Evolutionary conservation across 257 asterid species (phyloP).

Genomic region (Coffea canephora): DNA sequence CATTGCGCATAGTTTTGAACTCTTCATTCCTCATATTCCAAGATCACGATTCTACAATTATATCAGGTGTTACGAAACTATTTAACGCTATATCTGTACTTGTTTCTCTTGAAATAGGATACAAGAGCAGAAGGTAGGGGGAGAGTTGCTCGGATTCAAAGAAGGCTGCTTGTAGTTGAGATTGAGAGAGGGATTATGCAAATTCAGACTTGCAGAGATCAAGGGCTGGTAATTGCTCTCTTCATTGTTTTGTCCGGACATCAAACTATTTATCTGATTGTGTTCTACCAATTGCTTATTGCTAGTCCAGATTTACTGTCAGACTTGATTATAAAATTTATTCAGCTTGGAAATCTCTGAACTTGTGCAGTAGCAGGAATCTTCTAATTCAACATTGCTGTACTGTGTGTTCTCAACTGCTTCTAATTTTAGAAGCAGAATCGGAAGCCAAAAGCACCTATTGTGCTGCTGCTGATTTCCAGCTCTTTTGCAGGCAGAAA

Average conservation of each 20-base stretch:
- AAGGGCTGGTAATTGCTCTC: slow-evolving; percentile 56
- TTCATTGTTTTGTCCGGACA: not conserved
- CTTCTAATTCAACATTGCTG: not conserved
- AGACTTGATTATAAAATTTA: not conserved
- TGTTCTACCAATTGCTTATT: not conserved
- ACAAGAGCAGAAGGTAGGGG: slow-evolving; percentile 97
- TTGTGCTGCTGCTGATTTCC: too few species aligned
- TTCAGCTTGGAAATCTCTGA: not conserved
- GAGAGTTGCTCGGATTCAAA: slow-evolving; percentile 87
- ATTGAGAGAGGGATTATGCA: slow-evolving; percentile 78
- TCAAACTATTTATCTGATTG: not conserved
- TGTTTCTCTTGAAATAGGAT: slow-evolving; percentile 57
- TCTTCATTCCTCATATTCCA: not conserved
- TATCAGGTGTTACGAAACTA: not conserved
- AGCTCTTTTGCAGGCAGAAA: too few species aligned
- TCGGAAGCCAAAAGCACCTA: too few species aligned
- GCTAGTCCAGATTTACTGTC: not conserved
- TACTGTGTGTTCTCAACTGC: not conserved
- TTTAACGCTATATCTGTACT: not conserved
- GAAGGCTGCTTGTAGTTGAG: slow-evolving; percentile 79
- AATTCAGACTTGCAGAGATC: slow-evolving; percentile 60
- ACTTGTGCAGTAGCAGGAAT: not conserved
- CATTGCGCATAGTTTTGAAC: not conserved
- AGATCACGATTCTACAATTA: not conserved
- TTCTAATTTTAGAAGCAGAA: too few species aligned